These are phyloP conservation scores for Naegleria fowleri DNA, from an alignment of 208 protist species.

Conservation along the genomic window DNA sequence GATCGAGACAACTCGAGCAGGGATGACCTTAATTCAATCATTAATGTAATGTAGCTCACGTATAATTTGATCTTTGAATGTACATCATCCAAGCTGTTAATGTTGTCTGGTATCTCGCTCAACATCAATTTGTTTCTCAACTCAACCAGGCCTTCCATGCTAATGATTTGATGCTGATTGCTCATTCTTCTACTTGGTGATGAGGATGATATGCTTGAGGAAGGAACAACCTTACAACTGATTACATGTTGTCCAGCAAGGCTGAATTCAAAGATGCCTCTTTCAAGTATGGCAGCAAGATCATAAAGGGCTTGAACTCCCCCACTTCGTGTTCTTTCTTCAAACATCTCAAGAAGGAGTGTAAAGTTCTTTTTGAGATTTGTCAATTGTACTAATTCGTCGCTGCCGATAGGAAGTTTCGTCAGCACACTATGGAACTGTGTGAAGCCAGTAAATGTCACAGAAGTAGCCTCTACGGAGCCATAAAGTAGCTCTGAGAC, in stretches of 20 bases:
- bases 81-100: background rate
- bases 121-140: conserved; percentile 21
- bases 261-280: background rate
- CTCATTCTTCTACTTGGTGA: background rate
- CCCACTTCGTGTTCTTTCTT: background rate
- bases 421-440: background rate
- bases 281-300: background rate
- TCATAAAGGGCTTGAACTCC: conserved; percentile 18
- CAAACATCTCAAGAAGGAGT: background rate
- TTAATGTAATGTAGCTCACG: background rate
- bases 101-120: background rate
- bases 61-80: background rate
- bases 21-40: background rate
- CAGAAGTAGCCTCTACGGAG: background rate
- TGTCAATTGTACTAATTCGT: background rate
- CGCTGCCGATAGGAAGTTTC: background rate
- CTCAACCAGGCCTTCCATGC: background rate
- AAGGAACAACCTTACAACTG: background rate
- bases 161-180: background rate
- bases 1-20: background rate
- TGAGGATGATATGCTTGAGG: background rate
- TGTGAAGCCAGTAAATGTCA: background rate
- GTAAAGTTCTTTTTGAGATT: conserved; percentile 4
- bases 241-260: background rate
- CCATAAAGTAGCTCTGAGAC: background rate